A percentile compares a stretch with the other conserved stretches of the same genome.
phyloP scores from a whole-genome alignment of 306 rosid genomes.

The Vachellia pachyceras region DNA sequence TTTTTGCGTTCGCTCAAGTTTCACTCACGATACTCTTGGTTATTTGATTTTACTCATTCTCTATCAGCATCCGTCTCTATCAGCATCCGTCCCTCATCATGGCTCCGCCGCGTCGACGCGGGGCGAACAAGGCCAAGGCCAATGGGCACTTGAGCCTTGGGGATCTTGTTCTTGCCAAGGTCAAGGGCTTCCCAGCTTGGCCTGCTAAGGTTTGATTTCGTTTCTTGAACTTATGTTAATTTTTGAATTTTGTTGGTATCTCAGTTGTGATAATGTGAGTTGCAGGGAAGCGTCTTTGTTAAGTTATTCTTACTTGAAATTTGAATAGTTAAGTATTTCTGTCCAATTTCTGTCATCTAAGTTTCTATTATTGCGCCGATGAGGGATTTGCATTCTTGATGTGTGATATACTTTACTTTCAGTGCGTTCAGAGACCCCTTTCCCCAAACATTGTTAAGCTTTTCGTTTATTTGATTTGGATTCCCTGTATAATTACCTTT shows the following conservation, averaged over 20 bases:
- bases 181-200: constrained; percentile 98
- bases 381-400: constrained; percentile 33
- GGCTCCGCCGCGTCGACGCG: constrained; percentile 98
- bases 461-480: constrained; percentile 6
- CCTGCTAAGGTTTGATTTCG: constrained; percentile 82
- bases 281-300: background rate
- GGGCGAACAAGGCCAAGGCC: constrained; percentile 71
- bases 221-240: constrained; percentile 24
- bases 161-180: constrained; percentile 99
- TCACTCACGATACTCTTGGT: constrained; percentile 35
- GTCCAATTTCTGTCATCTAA: background rate
- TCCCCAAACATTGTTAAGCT: constrained; percentile 12
- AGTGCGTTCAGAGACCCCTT: background rate
- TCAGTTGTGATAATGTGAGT: background rate
- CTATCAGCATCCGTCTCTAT: too few relatives aligned
- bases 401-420: constrained; percentile 22
- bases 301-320: constrained; percentile 7
- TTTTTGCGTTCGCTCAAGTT: constrained; percentile 10
- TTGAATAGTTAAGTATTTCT: background rate
- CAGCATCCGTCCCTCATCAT: constrained; percentile 59
- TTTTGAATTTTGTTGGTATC: constrained; percentile 9
- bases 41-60: constrained; percentile 24
- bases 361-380: constrained; percentile 13
- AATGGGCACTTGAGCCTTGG: constrained; percentile 79
- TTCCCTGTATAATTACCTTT: background rate